These are phyloP conservation scores for Singerocomus inundabilis DNA, from an alignment of 1,284 basidiomycete genomes.

Conservation along the genomic window DNA sequence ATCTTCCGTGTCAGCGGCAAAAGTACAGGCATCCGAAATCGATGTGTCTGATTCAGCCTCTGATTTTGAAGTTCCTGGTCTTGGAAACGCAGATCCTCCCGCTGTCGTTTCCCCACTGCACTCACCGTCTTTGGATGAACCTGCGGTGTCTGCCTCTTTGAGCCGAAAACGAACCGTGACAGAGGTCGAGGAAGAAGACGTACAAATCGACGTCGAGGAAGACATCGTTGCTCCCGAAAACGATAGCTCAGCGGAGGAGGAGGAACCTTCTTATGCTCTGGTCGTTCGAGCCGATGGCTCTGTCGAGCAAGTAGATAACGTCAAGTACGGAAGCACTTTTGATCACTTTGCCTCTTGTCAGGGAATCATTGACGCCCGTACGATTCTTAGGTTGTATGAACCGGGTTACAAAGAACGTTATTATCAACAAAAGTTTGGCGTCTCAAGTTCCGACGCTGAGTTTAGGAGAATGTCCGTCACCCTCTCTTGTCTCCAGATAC, in stretches of 20 bases:
- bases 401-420: slow-evolving; percentile 95
- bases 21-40: slow-evolving; percentile 23
- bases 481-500: neutral
- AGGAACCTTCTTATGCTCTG: slow-evolving; percentile 48
- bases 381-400: slow-evolving; percentile 75
- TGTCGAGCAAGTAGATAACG: slow-evolving; percentile 90
- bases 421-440: slow-evolving; percentile 91
- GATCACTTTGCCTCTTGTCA: neutral
- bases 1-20: slow-evolving; percentile 20
- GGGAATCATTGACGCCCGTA: slow-evolving; percentile 17
- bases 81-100: slow-evolving; percentile 29
- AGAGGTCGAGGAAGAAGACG: slow-evolving; percentile 58
- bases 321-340: slow-evolving; percentile 62
- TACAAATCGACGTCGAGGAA: slow-evolving; percentile 39
- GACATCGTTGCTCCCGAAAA: slow-evolving; percentile 46
- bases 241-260: slow-evolving; percentile 43
- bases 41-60: slow-evolving; percentile 34
- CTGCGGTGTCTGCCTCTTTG: slow-evolving; percentile 19
- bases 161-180: slow-evolving; percentile 73
- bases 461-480: slow-evolving; percentile 70
- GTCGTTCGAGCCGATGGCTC: slow-evolving; percentile 86
- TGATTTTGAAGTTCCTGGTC: slow-evolving; percentile 39
- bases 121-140: slow-evolving; percentile 25
- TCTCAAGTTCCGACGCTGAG: slow-evolving; percentile 68
- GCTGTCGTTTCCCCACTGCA: slow-evolving; percentile 10